Evolutionary conservation across 306 rosid species (phyloP), one percentile per base, ranked within the genome.

Genomic region (Castanea crenata): DNA sequence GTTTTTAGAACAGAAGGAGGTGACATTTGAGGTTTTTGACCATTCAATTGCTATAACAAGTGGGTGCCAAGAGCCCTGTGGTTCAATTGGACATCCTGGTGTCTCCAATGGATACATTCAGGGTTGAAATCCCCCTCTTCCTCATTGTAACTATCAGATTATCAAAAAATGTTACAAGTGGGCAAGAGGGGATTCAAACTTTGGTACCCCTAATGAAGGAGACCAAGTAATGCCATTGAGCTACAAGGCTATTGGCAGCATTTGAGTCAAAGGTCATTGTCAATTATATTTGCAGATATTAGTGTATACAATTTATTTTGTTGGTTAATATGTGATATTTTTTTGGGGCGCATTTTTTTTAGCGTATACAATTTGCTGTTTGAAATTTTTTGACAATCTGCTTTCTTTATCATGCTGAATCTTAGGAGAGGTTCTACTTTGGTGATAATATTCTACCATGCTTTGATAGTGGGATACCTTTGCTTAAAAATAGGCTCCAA

Each of bases 381-480:
- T 13, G 13, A 11, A 21, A 77, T 6, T 69, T 59, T 14, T 73
- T 81, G 67, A 76, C 76, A 6, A 6, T 68, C 71, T 69, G 19
- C 31, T 79, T 62, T 76, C 76, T 31, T 83, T 65, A 63, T 64
- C 73, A 70, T 80, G 59, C 59, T 70, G 74, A 49, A 51, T 87
- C 52, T 51, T 83, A 92, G 99, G 98, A 95, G 91, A 88, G 99
- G 46, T 95, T 95, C 90, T 95, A 93, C 90, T 95, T 95, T 74
- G 99, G 99, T 44, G 99, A 95, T 86, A 95, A 89, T 83, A 90
- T 95, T 59, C 85, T 93, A 75, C 99, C 99, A 13, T 95, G 98
- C 88, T 95, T 95, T 85, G 99, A 95, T 83, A 95, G 98, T 74
- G 99, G 98, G 70, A 95, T 95, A 80, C 97, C 98, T 23, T 83